phyloP scores from a whole-genome alignment of 495 filamentous ascomycete genomes.

The Alectoria sarmentosa region DNA sequence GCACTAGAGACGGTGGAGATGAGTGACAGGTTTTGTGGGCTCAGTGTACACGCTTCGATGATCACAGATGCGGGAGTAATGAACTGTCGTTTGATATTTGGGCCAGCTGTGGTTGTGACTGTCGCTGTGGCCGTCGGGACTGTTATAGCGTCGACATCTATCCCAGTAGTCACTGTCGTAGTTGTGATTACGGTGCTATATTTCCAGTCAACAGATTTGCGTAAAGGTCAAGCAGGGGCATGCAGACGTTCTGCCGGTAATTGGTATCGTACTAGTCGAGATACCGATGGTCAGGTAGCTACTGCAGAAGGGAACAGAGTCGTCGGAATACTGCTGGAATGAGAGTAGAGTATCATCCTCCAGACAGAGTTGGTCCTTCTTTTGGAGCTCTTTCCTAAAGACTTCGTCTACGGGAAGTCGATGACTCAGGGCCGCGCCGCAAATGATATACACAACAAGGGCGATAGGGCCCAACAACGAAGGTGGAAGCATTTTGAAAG shows the following conservation, averaged over 20 bases:
- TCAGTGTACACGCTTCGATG: constrained; percentile 6
- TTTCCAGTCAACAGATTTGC: constrained; percentile 4
- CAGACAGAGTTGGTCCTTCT: constrained; percentile 13
- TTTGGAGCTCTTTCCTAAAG: constrained; percentile 4
- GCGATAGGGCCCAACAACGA: background rate
- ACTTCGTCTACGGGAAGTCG: constrained; percentile 6
- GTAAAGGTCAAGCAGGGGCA: background rate
- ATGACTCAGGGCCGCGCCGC: background rate
- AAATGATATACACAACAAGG: constrained; percentile 6
- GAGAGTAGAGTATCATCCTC: constrained; percentile 5
- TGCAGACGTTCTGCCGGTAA: constrained; percentile 19
- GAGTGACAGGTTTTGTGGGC: constrained; percentile 11
- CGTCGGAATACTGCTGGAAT: constrained; percentile 6
- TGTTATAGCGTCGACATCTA: constrained; percentile 2
- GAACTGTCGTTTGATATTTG: background rate
- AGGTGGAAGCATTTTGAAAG: constrained; percentile 5
- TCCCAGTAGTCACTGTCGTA: constrained; percentile 8
- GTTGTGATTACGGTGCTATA: constrained; percentile 12
- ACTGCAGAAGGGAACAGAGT: constrained; percentile 16
- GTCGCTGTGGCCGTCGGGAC: constrained; percentile 13
- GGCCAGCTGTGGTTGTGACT: background rate
- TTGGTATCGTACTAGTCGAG: constrained; percentile 11
- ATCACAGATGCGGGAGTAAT: constrained; percentile 8
- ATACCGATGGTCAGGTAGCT: background rate
- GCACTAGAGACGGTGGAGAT: constrained; percentile 19